These are phyloP conservation scores for Xylaria acuta DNA, from an alignment of 495 filamentous ascomycete genomes.

Conservation along the genomic window DNA sequence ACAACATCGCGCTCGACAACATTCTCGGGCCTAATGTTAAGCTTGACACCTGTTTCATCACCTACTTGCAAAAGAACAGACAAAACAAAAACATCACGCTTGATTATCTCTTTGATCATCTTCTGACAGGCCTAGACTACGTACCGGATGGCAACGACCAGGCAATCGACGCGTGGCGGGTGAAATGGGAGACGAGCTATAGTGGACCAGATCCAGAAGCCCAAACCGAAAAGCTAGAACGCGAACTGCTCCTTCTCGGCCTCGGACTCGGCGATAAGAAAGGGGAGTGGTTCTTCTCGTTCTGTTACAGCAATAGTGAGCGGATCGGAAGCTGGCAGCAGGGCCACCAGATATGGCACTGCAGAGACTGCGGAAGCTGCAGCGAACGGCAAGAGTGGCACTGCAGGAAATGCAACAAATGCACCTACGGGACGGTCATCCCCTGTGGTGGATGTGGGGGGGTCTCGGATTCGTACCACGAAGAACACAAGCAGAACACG, in stretches of 20 bases:
- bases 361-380: conserved; percentile 21
- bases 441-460: conserved; percentile 24
- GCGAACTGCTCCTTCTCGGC: conserved; percentile 23
- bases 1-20: conserved; percentile 23
- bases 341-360: conserved; percentile 28
- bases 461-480: conserved; percentile 21
- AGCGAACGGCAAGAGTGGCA: conserved; percentile 25
- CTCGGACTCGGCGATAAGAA: conserved; percentile 19
- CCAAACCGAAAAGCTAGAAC: conserved; percentile 19
- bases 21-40: conserved; percentile 9
- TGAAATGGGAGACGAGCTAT: conserved; percentile 22
- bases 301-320: conserved; percentile 21
- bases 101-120: conserved; percentile 25
- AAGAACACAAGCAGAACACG: conserved; percentile 10
- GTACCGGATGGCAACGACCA: conserved; percentile 28
- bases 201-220: conserved; percentile 24
- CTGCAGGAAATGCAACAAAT: conserved; percentile 26
- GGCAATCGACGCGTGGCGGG: conserved; percentile 30
- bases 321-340: conserved; percentile 28
- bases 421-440: conserved; percentile 8
- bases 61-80: conserved; percentile 22
- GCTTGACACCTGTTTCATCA: conserved; percentile 17
- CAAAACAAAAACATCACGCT: conserved; percentile 17
- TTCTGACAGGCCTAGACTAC: conserved; percentile 24
- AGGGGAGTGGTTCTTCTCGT: conserved; percentile 25